A percentile compares a stretch with the other conserved stretches of the same genome.
These are phyloP conservation scores for Parachlorella kessleri DNA, from an alignment of 139 green algal genomes.

Conservation along the genomic window DNA sequence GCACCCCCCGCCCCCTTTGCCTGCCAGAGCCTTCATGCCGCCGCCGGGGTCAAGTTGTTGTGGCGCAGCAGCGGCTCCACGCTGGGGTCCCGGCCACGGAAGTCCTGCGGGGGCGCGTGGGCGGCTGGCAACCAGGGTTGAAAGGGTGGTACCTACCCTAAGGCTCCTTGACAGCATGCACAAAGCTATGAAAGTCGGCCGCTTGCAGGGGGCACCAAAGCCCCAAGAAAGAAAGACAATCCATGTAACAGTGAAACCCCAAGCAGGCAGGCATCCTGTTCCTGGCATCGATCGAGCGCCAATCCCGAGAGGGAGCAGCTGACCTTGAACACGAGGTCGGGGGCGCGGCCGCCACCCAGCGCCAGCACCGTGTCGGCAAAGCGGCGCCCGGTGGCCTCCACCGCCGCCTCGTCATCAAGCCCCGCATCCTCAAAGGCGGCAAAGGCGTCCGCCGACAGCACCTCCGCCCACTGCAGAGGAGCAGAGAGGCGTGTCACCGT, in stretches of 20 bases:
- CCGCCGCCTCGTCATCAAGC: conserved; percentile 77
- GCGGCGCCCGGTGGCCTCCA: conserved; percentile 64
- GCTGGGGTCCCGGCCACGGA: conserved; percentile 87
- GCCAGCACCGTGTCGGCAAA: conserved; percentile 93
- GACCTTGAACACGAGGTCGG: conserved; percentile 78
- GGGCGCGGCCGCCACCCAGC: conserved; percentile 82
- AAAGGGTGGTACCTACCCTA: no score
- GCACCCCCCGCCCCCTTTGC: no score
- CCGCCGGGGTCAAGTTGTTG: conserved; percentile 57
- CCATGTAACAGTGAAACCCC: background rate
- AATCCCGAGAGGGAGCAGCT: background rate
- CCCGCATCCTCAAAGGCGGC: conserved; percentile 95
- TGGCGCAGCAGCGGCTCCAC: conserved; percentile 89
- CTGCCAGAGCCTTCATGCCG: no score
- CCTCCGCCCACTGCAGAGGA: conserved; percentile 87
- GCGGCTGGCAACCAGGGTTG: no score
- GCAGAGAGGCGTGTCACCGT: background rate
- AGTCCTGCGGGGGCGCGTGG: conserved; percentile 63
- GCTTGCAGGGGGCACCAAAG: background rate
- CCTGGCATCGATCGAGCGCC: background rate
- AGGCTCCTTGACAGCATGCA: no score
- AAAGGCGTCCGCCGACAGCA: conserved; percentile 95
- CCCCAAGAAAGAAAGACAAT: background rate
- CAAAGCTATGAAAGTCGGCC: no score
- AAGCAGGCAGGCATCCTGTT: background rate